These are phyloP conservation scores for Amylostereum areolatum DNA, from an alignment of 1,284 basidiomycete genomes.

Conservation along the genomic window DNA sequence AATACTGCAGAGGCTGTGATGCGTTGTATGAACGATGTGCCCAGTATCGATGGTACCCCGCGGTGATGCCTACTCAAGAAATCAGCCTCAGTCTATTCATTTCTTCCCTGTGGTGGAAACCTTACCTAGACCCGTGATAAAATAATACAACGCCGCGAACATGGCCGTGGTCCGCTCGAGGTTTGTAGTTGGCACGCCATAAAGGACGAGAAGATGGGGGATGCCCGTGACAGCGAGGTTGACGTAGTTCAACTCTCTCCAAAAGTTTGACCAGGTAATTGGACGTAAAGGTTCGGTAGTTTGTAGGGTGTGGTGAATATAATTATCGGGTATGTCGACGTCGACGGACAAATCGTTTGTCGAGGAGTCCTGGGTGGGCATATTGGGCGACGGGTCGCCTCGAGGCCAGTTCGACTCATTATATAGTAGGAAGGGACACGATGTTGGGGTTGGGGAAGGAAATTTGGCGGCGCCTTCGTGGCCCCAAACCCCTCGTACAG, in stretches of 20 bases:
- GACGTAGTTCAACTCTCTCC: slow-evolving; percentile 64
- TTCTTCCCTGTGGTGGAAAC: not conserved
- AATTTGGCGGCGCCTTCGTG: too few species aligned
- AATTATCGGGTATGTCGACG: slow-evolving; percentile 81
- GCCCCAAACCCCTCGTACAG: too few species aligned
- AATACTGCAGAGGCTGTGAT: slow-evolving; percentile 64
- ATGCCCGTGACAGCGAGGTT: slow-evolving; percentile 38
- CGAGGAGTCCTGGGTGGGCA: too few species aligned
- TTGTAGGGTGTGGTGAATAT: slow-evolving; percentile 80
- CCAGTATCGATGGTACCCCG: slow-evolving; percentile 88
- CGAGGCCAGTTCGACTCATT: too few species aligned
- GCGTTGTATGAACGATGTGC: slow-evolving; percentile 89
- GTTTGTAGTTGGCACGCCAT: slow-evolving; percentile 40
- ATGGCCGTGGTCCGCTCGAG: slow-evolving; percentile 37
- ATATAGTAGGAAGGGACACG: too few species aligned
- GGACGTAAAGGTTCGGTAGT: slow-evolving; percentile 75
- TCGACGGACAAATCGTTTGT: too few species aligned
- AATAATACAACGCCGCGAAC: slow-evolving; percentile 48
- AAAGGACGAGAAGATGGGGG: slow-evolving; percentile 44
- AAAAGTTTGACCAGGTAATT: slow-evolving; percentile 62
- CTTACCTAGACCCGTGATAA: slow-evolving; percentile 47
- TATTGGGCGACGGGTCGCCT: too few species aligned
- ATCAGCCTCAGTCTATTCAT: not conserved
- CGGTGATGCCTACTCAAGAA: slow-evolving; percentile 20
- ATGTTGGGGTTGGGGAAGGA: too few species aligned